These are phyloP conservation scores for Apophysomyces ossiformis DNA, from an alignment of 371 early-diverging fungal species.

Conservation along the genomic window DNA sequence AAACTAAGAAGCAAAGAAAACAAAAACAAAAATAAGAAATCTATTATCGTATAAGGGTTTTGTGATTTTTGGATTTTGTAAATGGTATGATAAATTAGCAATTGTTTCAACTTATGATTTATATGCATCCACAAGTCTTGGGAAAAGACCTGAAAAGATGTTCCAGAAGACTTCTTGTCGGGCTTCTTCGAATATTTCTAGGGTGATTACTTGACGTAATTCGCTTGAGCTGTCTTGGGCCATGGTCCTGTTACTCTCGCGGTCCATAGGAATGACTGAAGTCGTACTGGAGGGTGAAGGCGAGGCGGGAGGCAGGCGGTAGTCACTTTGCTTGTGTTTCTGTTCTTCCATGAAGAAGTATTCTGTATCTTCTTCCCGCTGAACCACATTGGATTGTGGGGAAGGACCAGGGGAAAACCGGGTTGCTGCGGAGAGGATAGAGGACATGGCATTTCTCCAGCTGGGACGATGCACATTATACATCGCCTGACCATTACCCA, in stretches of 20 bases:
- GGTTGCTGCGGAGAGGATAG: not conserved
- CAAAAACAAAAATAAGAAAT: not conserved
- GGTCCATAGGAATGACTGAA: not conserved
- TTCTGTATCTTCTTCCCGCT: slow-evolving; percentile 4
- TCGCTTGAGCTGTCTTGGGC: not conserved
- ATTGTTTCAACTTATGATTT: slow-evolving; percentile 11
- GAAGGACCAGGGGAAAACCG: not conserved
- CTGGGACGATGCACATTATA: not conserved
- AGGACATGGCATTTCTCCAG: not conserved
- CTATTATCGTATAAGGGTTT: not conserved
- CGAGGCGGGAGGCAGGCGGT: not conserved
- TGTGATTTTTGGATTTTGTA: not conserved
- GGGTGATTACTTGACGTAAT: slow-evolving; percentile 1
- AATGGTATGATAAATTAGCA: slow-evolving; percentile 5
- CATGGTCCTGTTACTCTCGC: not conserved
- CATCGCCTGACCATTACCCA: not conserved
- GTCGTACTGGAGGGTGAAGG: slow-evolving; percentile 5
- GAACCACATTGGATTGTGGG: not conserved
- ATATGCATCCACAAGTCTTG: slow-evolving; percentile 32
- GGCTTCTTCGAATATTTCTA: slow-evolving; percentile 27
- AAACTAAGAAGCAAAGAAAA: not conserved
- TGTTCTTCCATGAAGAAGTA: slow-evolving; percentile 6
- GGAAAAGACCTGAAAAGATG: slow-evolving; percentile 37
- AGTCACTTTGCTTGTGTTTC: not conserved
- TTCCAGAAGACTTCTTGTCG: slow-evolving; percentile 45